Evolutionary conservation across 208 protist species (phyloP), one percentile per base, ranked within the genome.

Genomic region (Wallacemonas sp.): DNA sequence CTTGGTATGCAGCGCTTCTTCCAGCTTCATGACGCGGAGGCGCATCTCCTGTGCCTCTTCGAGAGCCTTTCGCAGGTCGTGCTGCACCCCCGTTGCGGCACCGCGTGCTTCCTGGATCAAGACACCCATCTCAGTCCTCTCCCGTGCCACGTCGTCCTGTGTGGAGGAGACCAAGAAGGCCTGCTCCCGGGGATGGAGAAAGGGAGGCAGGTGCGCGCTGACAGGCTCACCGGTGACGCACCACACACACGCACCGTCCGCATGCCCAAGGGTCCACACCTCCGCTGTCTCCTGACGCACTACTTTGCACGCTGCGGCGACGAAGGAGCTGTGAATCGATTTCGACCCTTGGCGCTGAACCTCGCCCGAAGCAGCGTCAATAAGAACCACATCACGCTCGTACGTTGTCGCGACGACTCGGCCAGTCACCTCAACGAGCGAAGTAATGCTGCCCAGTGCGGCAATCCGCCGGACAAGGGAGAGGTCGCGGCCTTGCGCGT

Each of bases 11-110:
- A 77, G 19, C 19, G 60, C 60, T 46, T 82, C 66, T 39, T 94
- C 80, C 19, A 68, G 34, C 24, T 38, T 70, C 14, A 54, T 22
- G n/a, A 83, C n/a, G 0, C 76, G 73, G 38, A 90, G 67, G 17
- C 83, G 88, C 56, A 91, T 38, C 72, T 94, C 88, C 55, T 94
- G 88, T 28, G 68, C 71, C 70, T 94, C 88, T 45, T 91, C 79
- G 1, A 67, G 70, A 8, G 68, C 45, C 26, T 59, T 45, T 21
- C 70, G 77, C 14, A 94, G 49, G 31, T 86, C 68, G 33, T 87
- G 83, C 33, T 47, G 17, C 6, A 22, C 11, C 24, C 46, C 38
- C 14, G 71, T 33, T 5, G 66, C 58, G 4, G 30, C 22, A n/a
- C 44, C 47, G 27, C 46, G 42, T 47, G 71, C 75, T 3, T 41